phyloP scores from a whole-genome alignment of 768 basidiomycete species.

The Auriscalpium orientale region DNA sequence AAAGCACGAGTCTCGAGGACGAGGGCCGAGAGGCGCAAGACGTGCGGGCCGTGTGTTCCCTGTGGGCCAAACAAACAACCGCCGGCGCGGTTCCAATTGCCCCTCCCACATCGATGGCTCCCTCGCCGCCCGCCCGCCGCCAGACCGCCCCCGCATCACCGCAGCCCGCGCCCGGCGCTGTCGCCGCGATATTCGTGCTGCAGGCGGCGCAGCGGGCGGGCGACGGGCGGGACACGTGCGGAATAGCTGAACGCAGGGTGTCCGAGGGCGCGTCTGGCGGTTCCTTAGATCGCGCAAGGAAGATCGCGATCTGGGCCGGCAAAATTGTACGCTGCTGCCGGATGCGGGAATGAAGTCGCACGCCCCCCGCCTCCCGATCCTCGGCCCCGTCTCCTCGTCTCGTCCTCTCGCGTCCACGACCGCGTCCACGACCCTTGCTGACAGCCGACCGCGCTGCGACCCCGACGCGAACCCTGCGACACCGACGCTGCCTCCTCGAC shows the following conservation, averaged over 20 bases:
- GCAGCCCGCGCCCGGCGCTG: not conserved
- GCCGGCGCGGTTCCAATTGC: not conserved
- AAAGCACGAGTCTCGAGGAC: conserved; percentile 22
- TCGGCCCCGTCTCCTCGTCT: too few species aligned
- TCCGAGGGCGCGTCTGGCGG: not conserved
- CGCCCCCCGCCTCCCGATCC: too few species aligned
- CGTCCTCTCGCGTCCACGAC: too few species aligned
- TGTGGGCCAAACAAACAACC: not conserved
- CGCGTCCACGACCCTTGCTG: too few species aligned
- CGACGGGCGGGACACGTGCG: not conserved
- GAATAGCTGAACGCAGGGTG: not conserved
- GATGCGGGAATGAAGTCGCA: not conserved
- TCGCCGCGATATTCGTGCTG: not conserved
- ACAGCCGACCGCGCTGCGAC: too few species aligned
- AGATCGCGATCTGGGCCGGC: not conserved
- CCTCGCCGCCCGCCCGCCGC: not conserved
- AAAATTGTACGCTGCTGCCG: not conserved
- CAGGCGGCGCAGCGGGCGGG: not conserved
- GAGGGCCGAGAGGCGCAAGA: conserved; percentile 7
- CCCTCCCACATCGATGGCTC: not conserved
- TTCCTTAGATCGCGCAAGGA: not conserved
- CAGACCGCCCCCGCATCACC: not conserved
- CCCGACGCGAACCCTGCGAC: too few species aligned
- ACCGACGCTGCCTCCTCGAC: too few species aligned
- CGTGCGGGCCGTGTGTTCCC: not conserved